phyloP scores from a whole-genome alignment of 805 yeast genomes.

The Metschnikowia gelsemii region DNA sequence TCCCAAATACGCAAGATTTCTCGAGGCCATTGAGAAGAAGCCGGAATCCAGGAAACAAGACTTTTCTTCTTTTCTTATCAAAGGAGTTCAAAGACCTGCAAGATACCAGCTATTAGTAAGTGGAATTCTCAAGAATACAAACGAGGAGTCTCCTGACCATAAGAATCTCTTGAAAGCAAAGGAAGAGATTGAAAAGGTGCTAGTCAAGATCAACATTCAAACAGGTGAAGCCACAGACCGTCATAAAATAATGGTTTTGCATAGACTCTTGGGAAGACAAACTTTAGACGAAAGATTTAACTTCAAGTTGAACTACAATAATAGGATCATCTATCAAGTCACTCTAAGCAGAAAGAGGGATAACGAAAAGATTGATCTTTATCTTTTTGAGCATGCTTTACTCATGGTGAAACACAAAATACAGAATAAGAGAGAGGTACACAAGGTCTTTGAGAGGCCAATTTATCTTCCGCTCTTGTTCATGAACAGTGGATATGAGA shows the following conservation, averaged over 20 bases:
- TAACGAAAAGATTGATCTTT: slow-evolving; percentile 80
- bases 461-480: slow-evolving; percentile 76
- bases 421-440: slow-evolving; percentile 86
- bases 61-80: slow-evolving; percentile 87
- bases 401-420: slow-evolving; percentile 82
- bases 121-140: slow-evolving; percentile 80
- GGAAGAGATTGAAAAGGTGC: slow-evolving; percentile 69
- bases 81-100: slow-evolving; percentile 95
- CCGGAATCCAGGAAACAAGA: slow-evolving; percentile 88
- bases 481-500: slow-evolving; percentile 74
- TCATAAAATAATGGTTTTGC: slow-evolving; percentile 79
- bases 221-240: slow-evolving; percentile 94
- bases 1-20: slow-evolving; percentile 87
- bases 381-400: slow-evolving; percentile 83
- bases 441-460: slow-evolving; percentile 87
- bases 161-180: slow-evolving; percentile 69
- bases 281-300: slow-evolving; percentile 83
- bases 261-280: slow-evolving; percentile 57
- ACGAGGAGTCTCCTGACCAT: slow-evolving; percentile 71
- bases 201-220: slow-evolving; percentile 77
- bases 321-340: slow-evolving; percentile 78
- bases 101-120: slow-evolving; percentile 83
- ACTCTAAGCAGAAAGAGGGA: slow-evolving; percentile 66
- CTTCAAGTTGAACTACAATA: slow-evolving; percentile 77
- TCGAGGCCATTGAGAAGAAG: slow-evolving; percentile 82